A percentile compares a stretch with the other conserved stretches of the same genome.
These are phyloP conservation scores for Linum tenue DNA, from an alignment of 345 rosid species.

Conservation along the genomic window DNA sequence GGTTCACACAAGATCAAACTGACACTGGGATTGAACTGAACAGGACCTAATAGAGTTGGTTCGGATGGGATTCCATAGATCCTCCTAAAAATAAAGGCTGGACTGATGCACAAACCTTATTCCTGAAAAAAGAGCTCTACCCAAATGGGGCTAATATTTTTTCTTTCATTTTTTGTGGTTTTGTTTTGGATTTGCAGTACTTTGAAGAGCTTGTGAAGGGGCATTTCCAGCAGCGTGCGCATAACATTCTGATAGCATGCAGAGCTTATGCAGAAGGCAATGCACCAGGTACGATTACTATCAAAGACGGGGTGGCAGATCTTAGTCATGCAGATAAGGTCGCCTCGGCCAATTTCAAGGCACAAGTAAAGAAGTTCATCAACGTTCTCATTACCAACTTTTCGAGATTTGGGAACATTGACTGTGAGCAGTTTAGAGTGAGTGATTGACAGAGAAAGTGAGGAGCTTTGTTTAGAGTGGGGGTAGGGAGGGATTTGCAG, in stretches of 20 bases:
- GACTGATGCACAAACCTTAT: too few species aligned
- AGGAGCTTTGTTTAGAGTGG: not conserved
- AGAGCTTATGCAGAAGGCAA: conserved; percentile 37
- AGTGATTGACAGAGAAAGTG: not conserved
- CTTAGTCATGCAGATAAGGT: conserved; percentile 11
- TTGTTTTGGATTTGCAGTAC: conserved; percentile 25
- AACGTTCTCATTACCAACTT: conserved; percentile 23
- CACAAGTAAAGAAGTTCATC: conserved; percentile 21
- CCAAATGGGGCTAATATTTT: too few species aligned
- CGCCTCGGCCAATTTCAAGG: conserved; percentile 17
- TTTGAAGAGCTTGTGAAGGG: conserved; percentile 36
- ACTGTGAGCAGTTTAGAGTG: conserved; percentile 29
- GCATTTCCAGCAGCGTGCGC: conserved; percentile 32
- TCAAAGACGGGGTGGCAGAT: conserved; percentile 23
- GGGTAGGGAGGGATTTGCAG: too few species aligned
- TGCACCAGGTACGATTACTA: conserved; percentile 23
- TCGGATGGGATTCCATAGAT: too few species aligned
- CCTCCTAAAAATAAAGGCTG: too few species aligned
- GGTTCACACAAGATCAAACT: too few species aligned
- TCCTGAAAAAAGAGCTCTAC: too few species aligned
- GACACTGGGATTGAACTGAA: too few species aligned
- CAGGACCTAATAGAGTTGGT: too few species aligned
- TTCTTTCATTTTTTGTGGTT: not conserved
- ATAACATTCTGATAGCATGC: conserved; percentile 36
- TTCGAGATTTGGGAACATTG: conserved; percentile 24